These are phyloP conservation scores for Penicillium subrubescens DNA, from an alignment of 495 filamentous ascomycete species.

Conservation along the genomic window DNA sequence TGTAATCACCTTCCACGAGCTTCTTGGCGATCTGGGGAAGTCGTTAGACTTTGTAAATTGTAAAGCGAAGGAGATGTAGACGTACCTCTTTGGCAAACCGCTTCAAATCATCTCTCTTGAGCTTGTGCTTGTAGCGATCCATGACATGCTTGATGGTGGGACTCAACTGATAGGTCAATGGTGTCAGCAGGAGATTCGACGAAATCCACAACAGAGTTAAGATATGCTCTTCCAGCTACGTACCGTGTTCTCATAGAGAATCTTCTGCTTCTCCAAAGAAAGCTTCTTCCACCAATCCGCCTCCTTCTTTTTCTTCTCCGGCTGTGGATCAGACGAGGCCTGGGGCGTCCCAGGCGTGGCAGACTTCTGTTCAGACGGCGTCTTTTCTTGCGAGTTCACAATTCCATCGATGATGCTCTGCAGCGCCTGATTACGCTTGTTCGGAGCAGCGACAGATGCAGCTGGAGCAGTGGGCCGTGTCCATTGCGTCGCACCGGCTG, in stretches of 20 bases:
- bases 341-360: constrained; percentile 53
- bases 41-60: background rate
- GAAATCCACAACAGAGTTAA: background rate
- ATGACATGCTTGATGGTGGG: constrained; percentile 83
- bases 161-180: constrained; percentile 58
- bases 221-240: constrained; percentile 24
- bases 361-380: constrained; percentile 60
- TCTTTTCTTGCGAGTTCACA: constrained; percentile 67
- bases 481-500: constrained; percentile 77
- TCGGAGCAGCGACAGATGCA: constrained; percentile 58
- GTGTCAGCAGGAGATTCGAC: background rate
- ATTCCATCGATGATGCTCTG: constrained; percentile 87
- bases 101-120: constrained; percentile 86
- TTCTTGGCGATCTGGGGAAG: constrained; percentile 69
- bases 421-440: constrained; percentile 62
- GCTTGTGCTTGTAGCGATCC: constrained; percentile 80
- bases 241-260: constrained; percentile 90
- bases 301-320: constrained; percentile 60
- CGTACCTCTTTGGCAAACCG: constrained; percentile 79
- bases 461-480: constrained; percentile 69
- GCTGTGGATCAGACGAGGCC: constrained; percentile 51
- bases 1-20: constrained; percentile 86
- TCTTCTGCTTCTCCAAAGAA: constrained; percentile 84
- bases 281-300: constrained; percentile 80
- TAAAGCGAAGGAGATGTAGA: background rate